Evolutionary conservation across 768 basidiomycete genomes (phyloP).

Genomic region (Harrya chromipes): DNA sequence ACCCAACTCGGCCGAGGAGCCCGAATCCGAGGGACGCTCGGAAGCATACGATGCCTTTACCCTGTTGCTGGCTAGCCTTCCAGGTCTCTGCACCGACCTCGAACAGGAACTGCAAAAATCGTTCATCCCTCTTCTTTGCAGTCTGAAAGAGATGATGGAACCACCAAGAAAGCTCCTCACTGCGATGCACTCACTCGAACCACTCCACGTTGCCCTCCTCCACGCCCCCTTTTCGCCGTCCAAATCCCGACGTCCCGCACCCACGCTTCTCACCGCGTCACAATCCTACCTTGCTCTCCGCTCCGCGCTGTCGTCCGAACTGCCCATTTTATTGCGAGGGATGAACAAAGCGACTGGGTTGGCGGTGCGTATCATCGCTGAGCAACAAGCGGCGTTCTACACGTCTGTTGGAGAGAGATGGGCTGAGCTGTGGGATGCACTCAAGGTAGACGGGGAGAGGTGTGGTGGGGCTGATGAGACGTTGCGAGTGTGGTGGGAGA

Average conservation of each 20-base stretch:
- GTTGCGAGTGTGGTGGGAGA: constrained; percentile 61
- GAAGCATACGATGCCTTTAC: constrained; percentile 76
- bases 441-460: constrained; percentile 67
- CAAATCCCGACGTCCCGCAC: constrained; percentile 54
- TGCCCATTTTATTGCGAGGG: constrained; percentile 59
- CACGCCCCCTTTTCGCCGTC: constrained; percentile 60
- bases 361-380: constrained; percentile 49
- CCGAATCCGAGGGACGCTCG: constrained; percentile 29
- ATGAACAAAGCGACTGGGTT: constrained; percentile 58
- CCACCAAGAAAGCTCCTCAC: constrained; percentile 64
- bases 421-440: constrained; percentile 82
- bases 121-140: constrained; percentile 56
- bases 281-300: constrained; percentile 75
- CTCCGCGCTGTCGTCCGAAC: constrained; percentile 65
- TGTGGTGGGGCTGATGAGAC: constrained; percentile 70
- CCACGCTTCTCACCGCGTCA: constrained; percentile 67
- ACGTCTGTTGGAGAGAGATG: constrained; percentile 58
- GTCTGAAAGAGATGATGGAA: constrained; percentile 55
- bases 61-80: constrained; percentile 52
- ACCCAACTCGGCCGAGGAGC: constrained; percentile 8
- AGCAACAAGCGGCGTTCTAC: constrained; percentile 61
- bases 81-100: constrained; percentile 50
- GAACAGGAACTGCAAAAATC: constrained; percentile 51
- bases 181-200: constrained; percentile 71
- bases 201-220: constrained; percentile 66